These are phyloP conservation scores for Castanea sativa DNA, from an alignment of 306 rosid species.

Conservation along the genomic window DNA sequence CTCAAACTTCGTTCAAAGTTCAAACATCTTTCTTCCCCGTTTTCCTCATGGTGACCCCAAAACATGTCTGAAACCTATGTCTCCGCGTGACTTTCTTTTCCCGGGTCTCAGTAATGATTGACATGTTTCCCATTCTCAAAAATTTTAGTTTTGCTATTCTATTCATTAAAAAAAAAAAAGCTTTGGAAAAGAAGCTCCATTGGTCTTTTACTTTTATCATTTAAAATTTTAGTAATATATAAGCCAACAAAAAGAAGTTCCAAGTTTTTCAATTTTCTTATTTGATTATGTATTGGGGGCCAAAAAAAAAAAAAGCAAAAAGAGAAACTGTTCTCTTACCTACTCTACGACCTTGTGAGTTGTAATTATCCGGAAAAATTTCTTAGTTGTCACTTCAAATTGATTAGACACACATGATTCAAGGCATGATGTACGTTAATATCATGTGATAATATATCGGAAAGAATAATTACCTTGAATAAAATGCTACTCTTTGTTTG, in stretches of 20 bases:
- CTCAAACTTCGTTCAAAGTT: conserved; percentile 57
- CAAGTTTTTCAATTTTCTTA: background rate
- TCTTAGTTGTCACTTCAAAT: too few relatives aligned
- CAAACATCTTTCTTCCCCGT: conserved; percentile 47
- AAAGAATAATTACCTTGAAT: too few relatives aligned
- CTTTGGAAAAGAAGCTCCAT: background rate
- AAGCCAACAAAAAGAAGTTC: background rate
- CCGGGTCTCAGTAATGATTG: conserved; percentile 18
- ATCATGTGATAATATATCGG: too few relatives aligned
- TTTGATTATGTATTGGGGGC: background rate
- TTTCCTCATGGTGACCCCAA: conserved; percentile 34
- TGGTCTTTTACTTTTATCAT: background rate
- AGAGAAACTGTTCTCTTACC: background rate
- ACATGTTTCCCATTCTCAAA: conserved; percentile 26
- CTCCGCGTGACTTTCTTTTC: conserved; percentile 48
- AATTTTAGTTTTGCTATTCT: conserved; percentile 3
- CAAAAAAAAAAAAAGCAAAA: background rate
- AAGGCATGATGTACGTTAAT: too few relatives aligned
- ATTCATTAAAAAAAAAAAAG: background rate
- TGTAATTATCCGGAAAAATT: too few relatives aligned
- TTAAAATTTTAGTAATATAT: background rate
- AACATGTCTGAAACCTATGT: conserved; percentile 30
- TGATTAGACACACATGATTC: too few relatives aligned
- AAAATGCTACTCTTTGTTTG: too few relatives aligned
- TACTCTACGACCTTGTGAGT: too few relatives aligned